Percentiles rank a stretch among this genome's conserved stretches.
phyloP scores from a whole-genome alignment of 176 grass and related monocot genomes.

The Cenchrus purpureus region DNA sequence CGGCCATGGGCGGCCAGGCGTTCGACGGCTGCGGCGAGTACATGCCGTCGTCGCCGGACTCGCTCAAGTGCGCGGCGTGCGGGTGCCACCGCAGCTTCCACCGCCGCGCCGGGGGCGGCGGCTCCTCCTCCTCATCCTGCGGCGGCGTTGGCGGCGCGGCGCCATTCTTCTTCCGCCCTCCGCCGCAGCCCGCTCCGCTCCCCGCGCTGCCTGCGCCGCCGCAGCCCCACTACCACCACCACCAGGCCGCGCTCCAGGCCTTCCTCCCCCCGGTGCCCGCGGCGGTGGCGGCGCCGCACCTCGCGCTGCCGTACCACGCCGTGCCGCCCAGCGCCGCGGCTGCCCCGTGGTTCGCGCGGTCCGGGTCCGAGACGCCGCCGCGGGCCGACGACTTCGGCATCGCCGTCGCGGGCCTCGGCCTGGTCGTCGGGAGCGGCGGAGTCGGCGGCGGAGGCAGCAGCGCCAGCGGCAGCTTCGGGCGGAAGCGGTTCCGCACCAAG shows the following conservation, averaged over 20 bases:
- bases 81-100: conserved; percentile 97
- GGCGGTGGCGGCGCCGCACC: background rate
- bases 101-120: conserved; percentile 35
- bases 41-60: conserved; percentile 75
- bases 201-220: background rate
- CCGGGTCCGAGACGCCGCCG: conserved; percentile 77
- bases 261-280: conserved; percentile 29
- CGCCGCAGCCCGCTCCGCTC: background rate
- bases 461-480: conserved; percentile 21
- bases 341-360: conserved; percentile 37
- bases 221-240: conserved; percentile 12
- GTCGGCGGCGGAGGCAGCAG: background rate
- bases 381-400: conserved; percentile 54
- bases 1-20: conserved; percentile 77
- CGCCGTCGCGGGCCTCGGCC: too few species aligned
- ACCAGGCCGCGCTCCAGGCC: conserved; percentile 50
- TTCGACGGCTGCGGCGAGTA: conserved; percentile 94
- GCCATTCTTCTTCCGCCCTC: conserved; percentile 46
- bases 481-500: conserved; percentile 85
- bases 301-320: conserved; percentile 36
- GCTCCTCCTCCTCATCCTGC: too few species aligned
- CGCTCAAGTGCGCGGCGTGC: conserved; percentile 79
- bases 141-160: background rate
- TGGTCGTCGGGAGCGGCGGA: background rate
- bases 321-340: conserved; percentile 30